These are phyloP conservation scores for Cornus controversa DNA, from an alignment of 148 eudicot genomes.

Conservation along the genomic window DNA sequence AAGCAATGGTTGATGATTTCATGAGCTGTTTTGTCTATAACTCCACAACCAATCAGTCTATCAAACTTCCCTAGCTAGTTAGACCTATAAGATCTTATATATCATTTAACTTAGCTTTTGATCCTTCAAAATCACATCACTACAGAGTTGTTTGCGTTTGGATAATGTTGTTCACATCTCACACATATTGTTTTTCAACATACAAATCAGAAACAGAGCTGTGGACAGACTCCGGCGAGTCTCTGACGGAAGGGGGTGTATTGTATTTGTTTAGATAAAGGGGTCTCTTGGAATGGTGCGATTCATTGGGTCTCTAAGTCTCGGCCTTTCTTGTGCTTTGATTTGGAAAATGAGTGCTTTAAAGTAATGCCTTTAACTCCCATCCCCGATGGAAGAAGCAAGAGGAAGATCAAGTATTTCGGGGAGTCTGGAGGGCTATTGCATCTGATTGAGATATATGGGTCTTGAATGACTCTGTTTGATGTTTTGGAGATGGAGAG, in stretches of 20 bases:
- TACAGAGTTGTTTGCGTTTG: constrained; percentile 27
- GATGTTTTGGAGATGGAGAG: constrained; percentile 28
- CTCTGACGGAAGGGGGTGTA: constrained; percentile 9
- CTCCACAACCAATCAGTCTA: constrained; percentile 32
- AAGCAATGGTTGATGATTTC: background rate
- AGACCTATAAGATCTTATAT: background rate
- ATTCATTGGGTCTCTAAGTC: constrained; percentile 48
- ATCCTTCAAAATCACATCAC: constrained; percentile 23
- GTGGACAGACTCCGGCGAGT: constrained; percentile 28
- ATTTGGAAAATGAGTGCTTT: constrained; percentile 25
- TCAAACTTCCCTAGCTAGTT: background rate
- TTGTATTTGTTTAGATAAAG: constrained; percentile 4
- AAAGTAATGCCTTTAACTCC: constrained; percentile 25
- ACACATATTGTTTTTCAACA: background rate
- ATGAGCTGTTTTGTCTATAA: constrained; percentile 25
- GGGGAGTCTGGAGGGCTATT: constrained; percentile 54
- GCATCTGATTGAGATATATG: constrained; percentile 41
- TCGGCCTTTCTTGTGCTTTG: constrained; percentile 24
- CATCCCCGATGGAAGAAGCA: constrained; percentile 19
- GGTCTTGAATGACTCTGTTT: constrained; percentile 27
- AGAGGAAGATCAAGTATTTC: constrained; percentile 36
- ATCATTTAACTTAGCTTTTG: constrained; percentile 39
- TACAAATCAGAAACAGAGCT: constrained; percentile 17
- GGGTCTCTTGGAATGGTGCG: constrained; percentile 50
- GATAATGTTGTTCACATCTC: background rate